A percentile compares a stretch with the other conserved stretches of the same genome.
Evolutionary conservation across 306 rosid species (phyloP).

Genomic region (Malus domestica): DNA sequence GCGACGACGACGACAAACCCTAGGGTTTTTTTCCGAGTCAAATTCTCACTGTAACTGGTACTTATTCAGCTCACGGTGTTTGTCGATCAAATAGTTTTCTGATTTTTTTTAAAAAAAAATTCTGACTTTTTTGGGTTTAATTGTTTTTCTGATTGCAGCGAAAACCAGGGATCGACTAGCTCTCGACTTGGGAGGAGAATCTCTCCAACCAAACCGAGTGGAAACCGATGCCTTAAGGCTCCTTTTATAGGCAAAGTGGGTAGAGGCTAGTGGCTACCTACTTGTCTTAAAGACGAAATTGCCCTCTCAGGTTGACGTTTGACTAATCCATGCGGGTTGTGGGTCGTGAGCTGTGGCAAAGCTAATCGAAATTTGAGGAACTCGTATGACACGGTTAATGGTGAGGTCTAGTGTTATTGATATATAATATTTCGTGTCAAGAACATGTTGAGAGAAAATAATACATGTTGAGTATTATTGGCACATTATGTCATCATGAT

Average conservation of each 20-base stretch:
- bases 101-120: background rate
- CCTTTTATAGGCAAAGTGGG: conserved; percentile 48
- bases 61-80: background rate
- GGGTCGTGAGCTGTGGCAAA: too few species aligned
- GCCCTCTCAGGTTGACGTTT: background rate
- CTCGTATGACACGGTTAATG: too few species aligned
- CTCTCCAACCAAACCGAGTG: accelerated
- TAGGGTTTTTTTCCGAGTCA: conserved; percentile 26
- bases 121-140: background rate
- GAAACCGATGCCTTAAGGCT: accelerated
- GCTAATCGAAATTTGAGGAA: too few species aligned
- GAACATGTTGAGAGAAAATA: too few species aligned
- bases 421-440: too few species aligned
- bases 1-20: conserved; percentile 18
- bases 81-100: background rate
- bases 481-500: too few species aligned
- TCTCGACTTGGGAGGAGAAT: conserved; percentile 4
- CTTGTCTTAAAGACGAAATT: background rate
- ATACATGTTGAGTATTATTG: too few species aligned
- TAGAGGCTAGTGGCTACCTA: background rate
- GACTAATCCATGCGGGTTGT: too few species aligned
- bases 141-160: background rate
- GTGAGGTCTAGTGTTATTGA: too few species aligned
- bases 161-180: conserved; percentile 12
- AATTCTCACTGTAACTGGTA: background rate